Evolutionary conservation across 768 basidiomycete species (phyloP).

Genomic region (Neoboletus subvelutipes): DNA sequence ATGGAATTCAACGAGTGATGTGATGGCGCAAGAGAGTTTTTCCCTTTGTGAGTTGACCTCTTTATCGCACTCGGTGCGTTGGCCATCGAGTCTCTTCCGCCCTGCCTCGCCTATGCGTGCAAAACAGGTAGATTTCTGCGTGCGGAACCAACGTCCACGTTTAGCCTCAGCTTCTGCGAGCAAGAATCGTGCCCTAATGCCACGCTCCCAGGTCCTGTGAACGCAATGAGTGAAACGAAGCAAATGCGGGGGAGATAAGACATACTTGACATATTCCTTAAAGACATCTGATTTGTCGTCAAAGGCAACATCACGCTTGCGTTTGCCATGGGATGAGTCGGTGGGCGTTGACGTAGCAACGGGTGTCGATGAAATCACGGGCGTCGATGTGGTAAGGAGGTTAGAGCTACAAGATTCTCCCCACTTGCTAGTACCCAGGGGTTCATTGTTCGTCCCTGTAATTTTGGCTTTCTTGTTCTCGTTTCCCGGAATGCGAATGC

Average conservation of each 20-base stretch:
- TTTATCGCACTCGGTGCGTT: slow-evolving; percentile 30
- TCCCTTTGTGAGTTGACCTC: slow-evolving; percentile 23
- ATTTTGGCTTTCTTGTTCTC: slow-evolving; percentile 14
- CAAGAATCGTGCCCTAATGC: slow-evolving; percentile 26
- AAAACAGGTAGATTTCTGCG: slow-evolving; percentile 31
- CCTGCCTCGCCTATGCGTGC: slow-evolving; percentile 32
- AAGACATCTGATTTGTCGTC: slow-evolving; percentile 27
- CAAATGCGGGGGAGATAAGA: not conserved
- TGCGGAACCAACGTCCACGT: slow-evolving; percentile 29
- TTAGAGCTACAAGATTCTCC: slow-evolving; percentile 10
- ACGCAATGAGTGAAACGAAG: not conserved
- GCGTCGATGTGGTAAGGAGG: slow-evolving; percentile 4
- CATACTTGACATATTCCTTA: slow-evolving; percentile 33
- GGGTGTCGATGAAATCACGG: slow-evolving; percentile 13
- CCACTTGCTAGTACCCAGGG: slow-evolving; percentile 16
- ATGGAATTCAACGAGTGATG: slow-evolving; percentile 23
- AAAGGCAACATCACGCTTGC: slow-evolving; percentile 21
- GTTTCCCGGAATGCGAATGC: slow-evolving; percentile 22
- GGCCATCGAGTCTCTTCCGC: slow-evolving; percentile 28
- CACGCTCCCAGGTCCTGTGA: slow-evolving; percentile 29
- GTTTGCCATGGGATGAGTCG: slow-evolving; percentile 22
- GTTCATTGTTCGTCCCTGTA: slow-evolving; percentile 27
- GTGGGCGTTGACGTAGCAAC: slow-evolving; percentile 14
- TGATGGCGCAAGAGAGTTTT: slow-evolving; percentile 26
- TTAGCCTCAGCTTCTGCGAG: slow-evolving; percentile 31